These are phyloP conservation scores for Eucalyptus curtisii DNA, from an alignment of 345 rosid genomes.

Conservation along the genomic window DNA sequence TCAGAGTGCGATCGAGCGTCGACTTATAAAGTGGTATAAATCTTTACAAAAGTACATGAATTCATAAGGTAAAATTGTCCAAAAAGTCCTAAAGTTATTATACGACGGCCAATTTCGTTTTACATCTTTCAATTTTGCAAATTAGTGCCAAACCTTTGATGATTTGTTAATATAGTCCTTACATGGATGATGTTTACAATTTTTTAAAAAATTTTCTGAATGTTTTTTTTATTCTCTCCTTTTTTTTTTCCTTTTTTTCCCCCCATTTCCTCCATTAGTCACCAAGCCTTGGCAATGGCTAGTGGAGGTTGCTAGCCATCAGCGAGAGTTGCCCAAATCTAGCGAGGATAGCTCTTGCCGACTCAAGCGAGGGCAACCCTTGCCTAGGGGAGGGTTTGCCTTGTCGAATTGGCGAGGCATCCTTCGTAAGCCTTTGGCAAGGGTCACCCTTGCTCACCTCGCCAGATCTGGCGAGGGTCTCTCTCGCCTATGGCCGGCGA, in stretches of 20 bases:
- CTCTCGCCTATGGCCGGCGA: background rate
- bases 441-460: background rate
- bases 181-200: background rate
- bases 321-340: background rate
- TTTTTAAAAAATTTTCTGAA: background rate
- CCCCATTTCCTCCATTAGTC: background rate
- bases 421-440: background rate
- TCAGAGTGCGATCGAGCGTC: background rate
- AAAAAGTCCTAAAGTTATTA: background rate
- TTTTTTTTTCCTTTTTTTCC: background rate
- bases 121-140: background rate
- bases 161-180: background rate
- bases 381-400: background rate
- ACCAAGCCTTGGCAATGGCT: background rate
- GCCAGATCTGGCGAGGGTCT: rapidly evolving
- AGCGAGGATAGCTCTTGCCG: background rate
- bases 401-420: background rate
- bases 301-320: background rate
- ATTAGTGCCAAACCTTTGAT: too few relatives aligned
- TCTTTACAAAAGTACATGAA: background rate
- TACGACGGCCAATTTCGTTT: background rate
- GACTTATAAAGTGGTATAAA: background rate
- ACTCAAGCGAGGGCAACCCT: background rate
- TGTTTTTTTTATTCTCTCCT: background rate
- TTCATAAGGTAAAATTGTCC: background rate